Percentiles rank a stretch among this genome's conserved stretches.
These are phyloP conservation scores for Tanacetum coccineum DNA, from an alignment of 129 eudicot species.

Conservation along the genomic window DNA sequence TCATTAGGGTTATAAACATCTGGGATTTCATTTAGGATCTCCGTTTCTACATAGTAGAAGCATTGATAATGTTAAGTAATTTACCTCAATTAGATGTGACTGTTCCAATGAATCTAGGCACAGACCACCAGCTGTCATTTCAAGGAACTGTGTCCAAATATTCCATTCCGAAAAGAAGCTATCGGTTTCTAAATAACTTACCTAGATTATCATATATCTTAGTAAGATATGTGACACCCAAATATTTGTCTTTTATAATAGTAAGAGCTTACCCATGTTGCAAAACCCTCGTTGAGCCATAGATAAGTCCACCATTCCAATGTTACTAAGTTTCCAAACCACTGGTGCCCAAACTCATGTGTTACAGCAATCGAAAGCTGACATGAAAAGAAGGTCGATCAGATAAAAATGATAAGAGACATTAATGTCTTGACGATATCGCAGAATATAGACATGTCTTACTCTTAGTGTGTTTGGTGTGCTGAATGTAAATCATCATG, in stretches of 20 bases:
- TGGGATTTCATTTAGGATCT: too few relatives aligned
- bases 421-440: conserved; percentile 9
- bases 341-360: conserved; percentile 60
- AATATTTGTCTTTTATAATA: background rate
- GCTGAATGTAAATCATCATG: conserved; percentile 50
- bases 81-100: too few relatives aligned
- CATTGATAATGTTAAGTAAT: too few relatives aligned
- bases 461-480: conserved; percentile 48
- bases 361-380: conserved; percentile 50
- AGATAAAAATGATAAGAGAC: conserved; percentile 1
- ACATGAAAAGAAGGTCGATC: conserved; percentile 9
- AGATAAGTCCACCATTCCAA: conserved; percentile 74
- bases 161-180: conserved; percentile 50
- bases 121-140: conserved; percentile 41
- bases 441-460: conserved; percentile 11
- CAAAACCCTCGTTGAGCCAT: conserved; percentile 69
- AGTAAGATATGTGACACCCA: background rate
- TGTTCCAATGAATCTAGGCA: conserved; percentile 41
- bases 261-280: conserved; percentile 45
- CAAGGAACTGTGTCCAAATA: conserved; percentile 54
- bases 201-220: conserved; percentile 30
- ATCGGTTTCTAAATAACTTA: conserved; percentile 54
- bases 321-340: conserved; percentile 69
- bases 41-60: too few relatives aligned
- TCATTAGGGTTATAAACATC: too few relatives aligned